phyloP scores from a whole-genome alignment of 192 early-diverging fungal species.

The Podochytrium sp. region DNA sequence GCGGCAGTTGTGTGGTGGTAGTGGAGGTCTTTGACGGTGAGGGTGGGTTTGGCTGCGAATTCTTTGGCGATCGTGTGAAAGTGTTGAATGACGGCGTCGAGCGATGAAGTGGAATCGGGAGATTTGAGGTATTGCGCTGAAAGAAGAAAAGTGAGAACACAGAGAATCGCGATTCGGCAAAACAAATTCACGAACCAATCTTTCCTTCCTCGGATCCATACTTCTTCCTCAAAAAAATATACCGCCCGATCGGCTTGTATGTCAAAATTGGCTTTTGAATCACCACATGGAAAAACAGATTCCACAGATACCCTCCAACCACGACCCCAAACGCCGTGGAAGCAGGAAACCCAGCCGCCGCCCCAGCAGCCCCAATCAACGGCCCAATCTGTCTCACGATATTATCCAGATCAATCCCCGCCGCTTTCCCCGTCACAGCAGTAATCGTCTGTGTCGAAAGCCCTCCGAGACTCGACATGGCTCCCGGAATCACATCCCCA shows the following conservation, averaged over 20 bases:
- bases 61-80: constrained; percentile 39
- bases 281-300: constrained; percentile 28
- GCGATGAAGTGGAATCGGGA: constrained; percentile 33
- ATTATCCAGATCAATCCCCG: constrained; percentile 31
- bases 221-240: constrained; percentile 37
- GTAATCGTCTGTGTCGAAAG: constrained; percentile 25
- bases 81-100: constrained; percentile 35
- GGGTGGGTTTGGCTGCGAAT: constrained; percentile 14
- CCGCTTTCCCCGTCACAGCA: constrained; percentile 15
- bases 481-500: constrained; percentile 37
- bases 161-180: not conserved
- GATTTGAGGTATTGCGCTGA: constrained; percentile 33
- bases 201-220: constrained; percentile 27
- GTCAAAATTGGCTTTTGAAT: constrained; percentile 34
- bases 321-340: constrained; percentile 28
- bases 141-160: not conserved
- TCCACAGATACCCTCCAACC: constrained; percentile 35
- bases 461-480: constrained; percentile 35
- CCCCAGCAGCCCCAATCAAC: constrained; percentile 30
- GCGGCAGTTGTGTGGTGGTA: constrained; percentile 21
- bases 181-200: too few species aligned
- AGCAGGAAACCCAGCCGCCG: constrained; percentile 29
- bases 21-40: constrained; percentile 30
- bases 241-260: constrained; percentile 33
- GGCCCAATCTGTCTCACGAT: constrained; percentile 32